Base-by-base conservation (phyloP, 345 rosid genomes). In the Cardamine resedifolia region DNA sequence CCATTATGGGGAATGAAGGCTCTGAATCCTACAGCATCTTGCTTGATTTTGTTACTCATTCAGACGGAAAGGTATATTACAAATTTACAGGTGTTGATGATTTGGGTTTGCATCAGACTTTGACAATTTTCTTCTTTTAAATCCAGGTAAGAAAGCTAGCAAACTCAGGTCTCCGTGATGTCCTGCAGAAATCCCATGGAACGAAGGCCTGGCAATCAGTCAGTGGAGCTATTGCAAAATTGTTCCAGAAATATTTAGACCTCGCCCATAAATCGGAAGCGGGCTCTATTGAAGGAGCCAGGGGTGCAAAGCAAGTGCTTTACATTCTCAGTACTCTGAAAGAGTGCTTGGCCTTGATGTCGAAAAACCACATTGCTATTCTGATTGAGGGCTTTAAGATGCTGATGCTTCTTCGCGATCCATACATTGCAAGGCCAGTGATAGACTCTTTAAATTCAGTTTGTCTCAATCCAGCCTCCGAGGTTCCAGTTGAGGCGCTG, bases 291-390 rank as follows among this genome's bases (percentile, higher is more conserved):
- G 96, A 91, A 75, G 87, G 82, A 63, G 75, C 88, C 3, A 84
- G 68, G 76, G 96, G 96, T 71, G 99, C 92, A 33, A 89, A 84
- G 76, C 93, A 87, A 75, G 88, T 91, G 55, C 80, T 95, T 6
- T 78, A 81, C 71, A 45, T 90, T 77, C 77, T 95, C 12, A 89
- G 83, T 31, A 81, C 94, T 49, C 78, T 95, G 8, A 91, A 85
- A 79, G 96, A 90, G 64, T 87, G 90, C 73, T 85, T 91, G 77
- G 90, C 98, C 30, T 77, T 83, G 73, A 76, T 95, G 91, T 82
- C 90, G 3, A 66, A 53, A 70, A 86, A 87, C 73, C 79, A 75
- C 79, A 78, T 78, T 27, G 77, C 87, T 68, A 45, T 60, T 16
- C 57, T 87, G 59, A 84, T 95, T 18, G 84, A 86, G 79, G 83